phyloP scores from a whole-genome alignment of 2,329 filamentous ascomycete genomes.

The Beauveria rudraprayagi region DNA sequence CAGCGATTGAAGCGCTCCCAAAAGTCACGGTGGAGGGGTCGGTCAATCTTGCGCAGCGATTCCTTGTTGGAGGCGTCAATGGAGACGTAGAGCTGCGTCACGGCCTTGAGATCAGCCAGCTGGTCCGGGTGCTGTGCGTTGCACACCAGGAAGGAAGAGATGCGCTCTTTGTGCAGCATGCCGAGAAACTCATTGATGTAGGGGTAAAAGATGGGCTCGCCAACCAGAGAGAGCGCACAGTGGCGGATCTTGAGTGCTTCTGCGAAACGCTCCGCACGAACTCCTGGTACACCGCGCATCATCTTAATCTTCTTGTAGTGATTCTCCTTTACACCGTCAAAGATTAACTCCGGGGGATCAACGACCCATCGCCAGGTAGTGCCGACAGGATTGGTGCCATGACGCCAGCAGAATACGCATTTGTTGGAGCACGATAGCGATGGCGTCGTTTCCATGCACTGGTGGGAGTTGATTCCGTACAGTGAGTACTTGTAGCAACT shows the following conservation, averaged over 20 bases:
- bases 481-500: constrained; percentile 98
- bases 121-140: constrained; percentile 96
- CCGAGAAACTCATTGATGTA: constrained; percentile 87
- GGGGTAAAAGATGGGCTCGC: constrained; percentile 98
- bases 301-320: constrained; percentile 98
- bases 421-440: constrained; percentile 96
- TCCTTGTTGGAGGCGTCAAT: constrained; percentile 93
- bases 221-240: constrained; percentile 85
- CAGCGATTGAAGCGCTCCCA: constrained; percentile 94
- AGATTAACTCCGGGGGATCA: constrained; percentile 83
- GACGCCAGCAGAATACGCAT: constrained; percentile 98
- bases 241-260: constrained; percentile 92
- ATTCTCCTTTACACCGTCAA: constrained; percentile 78
- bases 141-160: constrained; percentile 92
- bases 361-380: constrained; percentile 97
- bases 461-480: constrained; percentile 92
- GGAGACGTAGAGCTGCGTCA: constrained; percentile 93
- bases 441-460: constrained; percentile 97
- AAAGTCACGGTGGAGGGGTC: constrained; percentile 89
- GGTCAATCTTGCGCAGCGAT: constrained; percentile 77
- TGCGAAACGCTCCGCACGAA: constrained; percentile 81
- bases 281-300: constrained; percentile 87
- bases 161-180: constrained; percentile 76
- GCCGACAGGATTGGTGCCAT: constrained; percentile 93
- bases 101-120: constrained; percentile 69